Evolutionary conservation across 257 asterid species (phyloP).

Genomic region (Nicotiana benthamiana): DNA sequence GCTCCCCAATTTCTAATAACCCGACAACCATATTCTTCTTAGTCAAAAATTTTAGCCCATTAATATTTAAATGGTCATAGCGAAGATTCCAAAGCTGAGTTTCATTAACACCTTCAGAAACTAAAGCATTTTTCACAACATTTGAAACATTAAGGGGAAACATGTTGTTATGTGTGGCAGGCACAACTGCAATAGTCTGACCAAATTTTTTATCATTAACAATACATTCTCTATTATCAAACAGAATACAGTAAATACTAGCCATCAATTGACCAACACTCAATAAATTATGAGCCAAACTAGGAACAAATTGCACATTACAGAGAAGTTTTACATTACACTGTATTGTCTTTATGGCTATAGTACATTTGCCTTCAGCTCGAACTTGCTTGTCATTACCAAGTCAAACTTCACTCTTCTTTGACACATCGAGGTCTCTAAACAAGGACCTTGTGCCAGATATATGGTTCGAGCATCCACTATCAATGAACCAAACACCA

Average conservation of each 20-base stretch:
- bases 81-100: constrained; percentile 1
- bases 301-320: constrained; percentile 10
- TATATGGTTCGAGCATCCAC: not conserved
- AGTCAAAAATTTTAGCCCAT: not conserved
- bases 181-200: not conserved
- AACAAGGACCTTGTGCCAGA: not conserved
- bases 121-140: no score
- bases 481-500: not conserved
- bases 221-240: not conserved
- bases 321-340: not conserved
- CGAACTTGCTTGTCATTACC: not conserved
- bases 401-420: not conserved
- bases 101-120: not conserved
- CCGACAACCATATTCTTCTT: not conserved
- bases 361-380: constrained; percentile 5
- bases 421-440: constrained; percentile 1
- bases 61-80: not conserved
- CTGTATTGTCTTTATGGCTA: not conserved
- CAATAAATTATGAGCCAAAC: not conserved
- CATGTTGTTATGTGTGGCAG: not conserved
- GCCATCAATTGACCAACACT: constrained; percentile 18
- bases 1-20: not conserved
- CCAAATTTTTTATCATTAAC: not conserved
- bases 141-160: not conserved
- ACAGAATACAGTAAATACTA: not conserved